Evolutionary conservation across 2,329 filamentous ascomycete genomes (phyloP), one percentile per base, ranked within the genome.

Genomic region (Fusarium sp.): DNA sequence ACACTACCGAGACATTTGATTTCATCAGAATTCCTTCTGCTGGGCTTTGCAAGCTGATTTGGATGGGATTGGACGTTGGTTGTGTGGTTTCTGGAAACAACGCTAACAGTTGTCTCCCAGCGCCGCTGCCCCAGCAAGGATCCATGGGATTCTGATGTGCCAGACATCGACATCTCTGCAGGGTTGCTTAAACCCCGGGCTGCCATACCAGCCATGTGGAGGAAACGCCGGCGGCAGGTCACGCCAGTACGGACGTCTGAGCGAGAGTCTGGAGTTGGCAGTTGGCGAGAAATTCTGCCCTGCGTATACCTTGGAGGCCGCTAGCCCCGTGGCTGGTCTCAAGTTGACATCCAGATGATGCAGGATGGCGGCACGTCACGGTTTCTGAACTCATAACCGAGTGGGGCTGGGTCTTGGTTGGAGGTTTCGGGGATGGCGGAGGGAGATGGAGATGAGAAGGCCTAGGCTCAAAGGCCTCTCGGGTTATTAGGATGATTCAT

Each of bases 321-420:
- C 69, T 75, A 72, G 65, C 52, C 52, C 59, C 54, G 64, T 72
- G 68, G 71, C 67, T 76, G 66, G 70, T 77, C 74, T 77, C 76
- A 70, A 70, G 64, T 77, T 72, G 52, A 76, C 68, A 71, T 70
- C 45, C 70, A 52, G 57, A 43, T 50, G 54, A 64, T 70, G 35
- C 58, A 74, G 69, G 71, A 66, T 70, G 71, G 67, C 64, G 62
- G 58, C 68, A 68, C 68, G 70, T 72, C 71, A 72, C 65, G 62
- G 63, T 70, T 66, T 64, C 45, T 62, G 32, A 54, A 54, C 48
- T n/a, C 35, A 61, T 23, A 25, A 67, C 61, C 27, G 23, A 67
- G 71, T 70, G 68, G 73, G 71, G 57, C 63, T 35, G 59, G 65
- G 56, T 64, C 41, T 67, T 59, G 56, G 64, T 58, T 61, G 67